Evolutionary conservation across 306 rosid genomes (phyloP).

Genomic region (Vicia villosa): DNA sequence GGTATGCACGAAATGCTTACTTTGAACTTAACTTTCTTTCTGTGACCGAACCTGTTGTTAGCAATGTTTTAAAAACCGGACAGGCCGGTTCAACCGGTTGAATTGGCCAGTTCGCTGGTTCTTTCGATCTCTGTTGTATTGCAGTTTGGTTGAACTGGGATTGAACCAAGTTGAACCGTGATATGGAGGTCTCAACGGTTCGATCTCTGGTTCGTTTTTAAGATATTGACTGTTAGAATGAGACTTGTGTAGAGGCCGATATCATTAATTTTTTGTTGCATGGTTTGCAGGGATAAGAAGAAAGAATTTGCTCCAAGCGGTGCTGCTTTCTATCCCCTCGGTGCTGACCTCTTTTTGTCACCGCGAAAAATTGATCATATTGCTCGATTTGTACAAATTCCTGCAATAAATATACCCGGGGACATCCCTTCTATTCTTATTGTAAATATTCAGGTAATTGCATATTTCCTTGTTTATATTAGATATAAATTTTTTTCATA

Average conservation of each 20-base stretch:
- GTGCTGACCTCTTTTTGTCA: conserved; percentile 79
- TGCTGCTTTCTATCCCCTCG: conserved; percentile 87
- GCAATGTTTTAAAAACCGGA: not conserved
- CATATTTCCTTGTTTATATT: conserved; percentile 4
- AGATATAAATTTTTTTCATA: not conserved
- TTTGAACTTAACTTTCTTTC: not conserved
- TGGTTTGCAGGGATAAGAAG: conserved; percentile 84
- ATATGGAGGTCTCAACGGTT: not conserved
- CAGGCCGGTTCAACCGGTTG: not conserved
- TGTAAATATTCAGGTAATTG: conserved; percentile 81
- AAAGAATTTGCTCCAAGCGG: conserved; percentile 73
- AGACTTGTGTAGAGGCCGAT: conserved; percentile 1
- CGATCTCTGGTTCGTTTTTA: not conserved
- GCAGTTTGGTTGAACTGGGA: not conserved
- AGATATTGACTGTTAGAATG: conserved; percentile 17
- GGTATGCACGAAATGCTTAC: conserved; percentile 46
- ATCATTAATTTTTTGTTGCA: conserved; percentile 29
- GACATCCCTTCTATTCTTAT: conserved; percentile 84
- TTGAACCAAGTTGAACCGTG: not conserved
- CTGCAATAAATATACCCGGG: conserved; percentile 58
- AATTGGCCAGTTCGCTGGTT: not conserved
- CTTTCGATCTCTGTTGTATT: not conserved
- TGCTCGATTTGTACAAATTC: conserved; percentile 93
- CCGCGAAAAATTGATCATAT: conserved; percentile 82
- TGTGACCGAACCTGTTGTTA: conserved; percentile 10